Evolutionary conservation across 371 early-diverging fungal species (phyloP), one percentile per base, ranked within the genome.

Genomic region (Mucor circinelloides): DNA sequence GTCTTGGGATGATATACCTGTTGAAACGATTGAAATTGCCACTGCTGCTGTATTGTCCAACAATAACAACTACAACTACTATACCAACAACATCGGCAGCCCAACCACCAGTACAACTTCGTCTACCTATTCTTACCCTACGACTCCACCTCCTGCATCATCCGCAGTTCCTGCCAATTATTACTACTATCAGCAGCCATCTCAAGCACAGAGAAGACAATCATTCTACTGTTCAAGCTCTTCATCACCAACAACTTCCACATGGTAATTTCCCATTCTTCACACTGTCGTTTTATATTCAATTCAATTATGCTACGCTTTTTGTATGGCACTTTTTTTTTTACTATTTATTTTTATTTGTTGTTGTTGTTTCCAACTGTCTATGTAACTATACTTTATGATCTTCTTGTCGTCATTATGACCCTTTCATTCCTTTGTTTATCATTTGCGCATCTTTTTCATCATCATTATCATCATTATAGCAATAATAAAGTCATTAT

Each of bases 1-100:
- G 78, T 72, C 69, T 23, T 68, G 69, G 62, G 65, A 59, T 32
- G 68, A 66, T 2, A 65, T 73, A 23, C 63, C 73, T 9, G 6
- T 38, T 17, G 73, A 70, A 44, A 44, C 67, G 1, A 36, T 71
- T 23, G 62, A 70, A n/a, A 50, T 63, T 1, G 59, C 66, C 23
- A 31, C 66, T 31, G 38, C 54, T 2, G 50, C 48, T 10, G n/a
- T 19, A 3, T 44, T 44, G 19, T 44, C 44, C 44, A 44, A 19
- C 44, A 44, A 19, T 13, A 44, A 28, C n/a, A 55, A 21, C 25
- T 28, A 48, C 12, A 56, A 30, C 27, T 55, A 55, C 23, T 58
- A 21, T 34, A 32, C 30, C 36, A 17, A n/a, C 15, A 55, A 55
- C 19, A 28, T 13, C 1, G 10, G 12, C 3, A 64, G 64, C 40